Evolutionary conservation across 2,329 filamentous ascomycete genomes (phyloP), one percentile per base, ranked within the genome.

Genomic region (Botryotinia calthae): DNA sequence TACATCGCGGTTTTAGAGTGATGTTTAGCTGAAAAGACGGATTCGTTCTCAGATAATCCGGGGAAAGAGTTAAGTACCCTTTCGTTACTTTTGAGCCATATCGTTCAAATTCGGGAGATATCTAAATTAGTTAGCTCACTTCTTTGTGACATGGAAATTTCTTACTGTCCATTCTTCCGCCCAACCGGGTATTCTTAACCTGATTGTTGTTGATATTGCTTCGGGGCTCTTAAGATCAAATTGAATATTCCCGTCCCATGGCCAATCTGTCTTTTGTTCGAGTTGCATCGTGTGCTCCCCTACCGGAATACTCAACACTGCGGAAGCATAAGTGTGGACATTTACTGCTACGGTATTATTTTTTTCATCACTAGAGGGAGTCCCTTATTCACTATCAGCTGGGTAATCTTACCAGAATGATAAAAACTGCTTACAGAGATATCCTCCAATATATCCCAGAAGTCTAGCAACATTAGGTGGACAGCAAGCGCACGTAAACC

Each of bases 401-500:
- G 34, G n/a, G 2, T 8, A 6, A 20, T 40, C 12, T n/a, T n/a
- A 6, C 14, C 28, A 46, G 10, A 64, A 37, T 14, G 16, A 34
- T 34, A 16, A 51, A 82, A 82, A 83, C 34, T 84, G 25, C 40
- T 62, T 84, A 86, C 87, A 89, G 0, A 88, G 77, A 75, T 89
- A 89, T 0, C 87, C 87, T 1, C 87, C 87, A 40, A 90, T 80
- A 37, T 84, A 86, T 0, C 86, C 88, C 66, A 89, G 84, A 1
- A 89, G 80, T 40, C 88, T 82, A 34, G 86, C 84, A 1, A 90
- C 81, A 75, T 90, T 90, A 0, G 88, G 88, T 4, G 88, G 88
- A 76, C 88, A 90, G 75, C 88, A 90, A 9, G 87, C 87, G 54
- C 84, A 86, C 67, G 85, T 85, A 71, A 89, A 90, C 88, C 88